phyloP scores from a whole-genome alignment of 2,329 filamentous ascomycete species.

The Fusarium sp. region DNA sequence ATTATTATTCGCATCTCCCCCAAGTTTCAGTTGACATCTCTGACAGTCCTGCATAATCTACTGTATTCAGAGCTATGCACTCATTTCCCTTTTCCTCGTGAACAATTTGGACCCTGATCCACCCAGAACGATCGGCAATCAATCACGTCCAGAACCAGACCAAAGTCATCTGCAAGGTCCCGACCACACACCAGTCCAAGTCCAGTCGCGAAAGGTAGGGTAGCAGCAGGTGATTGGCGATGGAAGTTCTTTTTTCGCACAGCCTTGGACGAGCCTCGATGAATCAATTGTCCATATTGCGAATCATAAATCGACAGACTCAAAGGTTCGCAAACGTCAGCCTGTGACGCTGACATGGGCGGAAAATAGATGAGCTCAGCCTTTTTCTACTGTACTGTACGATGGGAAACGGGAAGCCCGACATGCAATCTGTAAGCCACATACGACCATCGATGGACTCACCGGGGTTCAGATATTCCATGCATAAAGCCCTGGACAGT shows the following conservation, averaged over 20 bases:
- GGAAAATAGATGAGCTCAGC: conserved; percentile 26
- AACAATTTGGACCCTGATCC: conserved; percentile 47
- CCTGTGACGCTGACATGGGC: conserved; percentile 22
- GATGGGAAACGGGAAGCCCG: conserved; percentile 32
- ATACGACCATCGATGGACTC: conserved; percentile 28
- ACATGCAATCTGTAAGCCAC: conserved; percentile 36
- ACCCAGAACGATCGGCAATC: conserved; percentile 31
- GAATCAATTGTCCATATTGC: background rate
- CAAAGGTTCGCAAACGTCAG: background rate
- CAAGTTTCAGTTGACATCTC: conserved; percentile 4
- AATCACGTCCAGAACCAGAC: conserved; percentile 23
- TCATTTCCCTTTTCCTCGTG: conserved; percentile 4
- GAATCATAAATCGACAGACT: background rate
- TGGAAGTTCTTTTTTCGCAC: conserved; percentile 14
- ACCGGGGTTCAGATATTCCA: conserved; percentile 22
- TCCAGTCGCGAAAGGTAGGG: conserved; percentile 12
- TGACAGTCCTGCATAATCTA: conserved; percentile 31
- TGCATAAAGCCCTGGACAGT: conserved; percentile 27
- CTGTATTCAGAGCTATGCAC: background rate
- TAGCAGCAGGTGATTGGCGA: conserved; percentile 37
- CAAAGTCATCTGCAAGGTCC: conserved; percentile 43
- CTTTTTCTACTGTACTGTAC: conserved; percentile 7
- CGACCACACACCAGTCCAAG: conserved; percentile 25
- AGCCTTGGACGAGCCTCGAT: conserved; percentile 21
- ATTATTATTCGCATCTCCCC: conserved; percentile 4